Conservation (phyloP, 1,139 yeast genomes). For the Zygoascus hellenicus region DNA sequence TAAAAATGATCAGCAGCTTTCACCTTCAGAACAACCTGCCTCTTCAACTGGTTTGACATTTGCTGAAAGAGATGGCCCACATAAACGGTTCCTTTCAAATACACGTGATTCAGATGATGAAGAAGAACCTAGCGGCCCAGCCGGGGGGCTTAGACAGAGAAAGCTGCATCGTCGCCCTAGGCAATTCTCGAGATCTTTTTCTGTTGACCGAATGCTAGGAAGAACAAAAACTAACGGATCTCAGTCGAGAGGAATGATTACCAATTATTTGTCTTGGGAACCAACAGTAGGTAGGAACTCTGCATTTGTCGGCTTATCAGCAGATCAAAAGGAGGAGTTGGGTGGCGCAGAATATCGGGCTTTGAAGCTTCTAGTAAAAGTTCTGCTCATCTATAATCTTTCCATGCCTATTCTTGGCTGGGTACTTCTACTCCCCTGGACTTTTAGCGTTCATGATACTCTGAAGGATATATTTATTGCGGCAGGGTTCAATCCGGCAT, state of each 20-base stretch:
- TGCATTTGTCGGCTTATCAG: constrained; percentile 74
- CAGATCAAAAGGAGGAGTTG: constrained; percentile 82
- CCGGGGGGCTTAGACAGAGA: neutral
- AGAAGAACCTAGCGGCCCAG: neutral
- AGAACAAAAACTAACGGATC: constrained; percentile 15
- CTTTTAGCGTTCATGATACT: constrained; percentile 36
- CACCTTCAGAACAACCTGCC: too few relatives aligned
- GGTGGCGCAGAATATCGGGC: constrained; percentile 98
- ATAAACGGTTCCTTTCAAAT: too few relatives aligned
- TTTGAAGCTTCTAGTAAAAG: constrained; percentile 63
- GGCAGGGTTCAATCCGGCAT: constrained; percentile 62
- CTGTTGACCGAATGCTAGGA: constrained; percentile 23
- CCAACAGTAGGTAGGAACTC: constrained; percentile 97
- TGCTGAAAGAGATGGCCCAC: too few relatives aligned
- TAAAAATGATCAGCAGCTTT: too few relatives aligned
- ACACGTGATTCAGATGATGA: constrained; percentile 3
- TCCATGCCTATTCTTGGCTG: constrained; percentile 67
- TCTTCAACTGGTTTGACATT: too few relatives aligned
- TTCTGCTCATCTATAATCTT: constrained; percentile 60
- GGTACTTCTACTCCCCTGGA: constrained; percentile 62
- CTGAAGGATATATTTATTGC: constrained; percentile 43
- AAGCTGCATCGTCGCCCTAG: constrained; percentile 7
- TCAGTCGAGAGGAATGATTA: constrained; percentile 27
- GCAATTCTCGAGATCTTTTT: constrained; percentile 17
- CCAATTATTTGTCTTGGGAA: constrained; percentile 72